phyloP scores from a whole-genome alignment of 495 filamentous ascomycete species.

The Penicillium alfredii region DNA sequence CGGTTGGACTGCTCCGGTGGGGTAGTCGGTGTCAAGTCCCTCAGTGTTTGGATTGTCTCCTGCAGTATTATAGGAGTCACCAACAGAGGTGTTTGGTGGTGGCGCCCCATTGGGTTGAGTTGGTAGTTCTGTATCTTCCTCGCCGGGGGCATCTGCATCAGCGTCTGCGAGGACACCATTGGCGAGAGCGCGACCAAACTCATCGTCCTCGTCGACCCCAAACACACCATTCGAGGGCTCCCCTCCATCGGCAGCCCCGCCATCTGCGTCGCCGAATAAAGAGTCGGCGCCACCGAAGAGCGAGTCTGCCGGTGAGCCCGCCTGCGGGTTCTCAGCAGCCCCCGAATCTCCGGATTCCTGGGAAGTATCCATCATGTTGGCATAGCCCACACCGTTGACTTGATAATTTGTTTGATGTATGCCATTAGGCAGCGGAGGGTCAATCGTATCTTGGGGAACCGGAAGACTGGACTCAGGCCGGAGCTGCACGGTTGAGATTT shows the following conservation, averaged over 20 bases:
- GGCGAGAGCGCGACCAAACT: conserved; percentile 74
- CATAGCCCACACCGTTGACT: conserved; percentile 36
- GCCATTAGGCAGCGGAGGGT: conserved; percentile 51
- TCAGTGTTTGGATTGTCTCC: conserved; percentile 14
- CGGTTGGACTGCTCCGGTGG: conserved; percentile 21
- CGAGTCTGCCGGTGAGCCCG: conserved; percentile 65
- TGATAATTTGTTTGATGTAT: conserved; percentile 60
- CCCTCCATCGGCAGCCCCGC: conserved; percentile 51
- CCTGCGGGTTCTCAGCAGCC: conserved; percentile 35
- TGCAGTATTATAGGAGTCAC: conserved; percentile 6
- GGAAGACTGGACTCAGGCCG: conserved; percentile 70
- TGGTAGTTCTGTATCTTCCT: conserved; percentile 22
- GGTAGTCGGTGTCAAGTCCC: conserved; percentile 8
- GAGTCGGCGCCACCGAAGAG: conserved; percentile 63
- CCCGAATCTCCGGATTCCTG: conserved; percentile 35
- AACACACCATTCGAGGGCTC: conserved; percentile 54
- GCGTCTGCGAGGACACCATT: conserved; percentile 45
- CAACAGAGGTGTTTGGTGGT: conserved; percentile 5
- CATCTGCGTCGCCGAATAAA: conserved; percentile 66
- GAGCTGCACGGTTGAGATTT: conserved; percentile 83
- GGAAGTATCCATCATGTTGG: conserved; percentile 42
- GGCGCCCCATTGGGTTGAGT: conserved; percentile 20
- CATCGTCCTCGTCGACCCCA: conserved; percentile 76
- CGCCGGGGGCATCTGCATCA: conserved; percentile 32
- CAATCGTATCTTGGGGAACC: conserved; percentile 65